Conservation (phyloP, 2,329 filamentous ascomycete species). For the Cytospora paraplurivora region DNA sequence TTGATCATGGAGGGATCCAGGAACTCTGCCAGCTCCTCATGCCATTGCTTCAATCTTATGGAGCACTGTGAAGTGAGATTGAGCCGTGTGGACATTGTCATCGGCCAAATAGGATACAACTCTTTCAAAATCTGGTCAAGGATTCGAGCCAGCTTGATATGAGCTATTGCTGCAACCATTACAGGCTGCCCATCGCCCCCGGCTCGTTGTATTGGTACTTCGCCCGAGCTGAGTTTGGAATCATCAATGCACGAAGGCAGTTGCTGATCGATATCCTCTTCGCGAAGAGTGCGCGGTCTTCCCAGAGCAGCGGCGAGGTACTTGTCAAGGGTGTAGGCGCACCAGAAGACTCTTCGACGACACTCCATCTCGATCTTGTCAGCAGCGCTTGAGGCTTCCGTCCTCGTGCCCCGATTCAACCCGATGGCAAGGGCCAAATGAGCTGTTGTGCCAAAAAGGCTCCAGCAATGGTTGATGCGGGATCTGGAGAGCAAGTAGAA, state of each 20-base stretch:
- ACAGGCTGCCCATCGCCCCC: constrained; percentile 31
- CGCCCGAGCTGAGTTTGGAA: constrained; percentile 42
- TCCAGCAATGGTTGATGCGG: constrained; percentile 52
- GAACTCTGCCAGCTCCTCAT: constrained; percentile 40
- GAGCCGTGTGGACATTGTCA: constrained; percentile 34
- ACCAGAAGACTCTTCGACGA: constrained; percentile 59
- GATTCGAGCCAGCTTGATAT: constrained; percentile 42
- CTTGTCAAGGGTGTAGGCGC: constrained; percentile 64
- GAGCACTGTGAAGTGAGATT: constrained; percentile 37
- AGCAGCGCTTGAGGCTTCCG: constrained; percentile 30
- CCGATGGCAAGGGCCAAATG: constrained; percentile 44
- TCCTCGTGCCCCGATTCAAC: constrained; percentile 41
- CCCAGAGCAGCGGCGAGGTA: constrained; percentile 66
- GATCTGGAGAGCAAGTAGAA: constrained; percentile 48
- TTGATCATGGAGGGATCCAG: constrained; percentile 43
- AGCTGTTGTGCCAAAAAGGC: constrained; percentile 45
- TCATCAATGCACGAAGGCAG: constrained; percentile 59
- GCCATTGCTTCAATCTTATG: constrained; percentile 40
- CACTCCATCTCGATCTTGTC: constrained; percentile 44
- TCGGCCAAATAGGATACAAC: constrained; percentile 41
- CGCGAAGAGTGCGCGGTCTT: constrained; percentile 61
- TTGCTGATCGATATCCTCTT: constrained; percentile 66
- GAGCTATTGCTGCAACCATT: constrained; percentile 42
- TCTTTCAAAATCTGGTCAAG: constrained; percentile 40
- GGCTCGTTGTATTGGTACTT: neutral